Evolutionary conservation across 2,329 filamentous ascomycete genomes (phyloP), one percentile per base, ranked within the genome.

Genomic region (Neopestalotiopsis sp.): DNA sequence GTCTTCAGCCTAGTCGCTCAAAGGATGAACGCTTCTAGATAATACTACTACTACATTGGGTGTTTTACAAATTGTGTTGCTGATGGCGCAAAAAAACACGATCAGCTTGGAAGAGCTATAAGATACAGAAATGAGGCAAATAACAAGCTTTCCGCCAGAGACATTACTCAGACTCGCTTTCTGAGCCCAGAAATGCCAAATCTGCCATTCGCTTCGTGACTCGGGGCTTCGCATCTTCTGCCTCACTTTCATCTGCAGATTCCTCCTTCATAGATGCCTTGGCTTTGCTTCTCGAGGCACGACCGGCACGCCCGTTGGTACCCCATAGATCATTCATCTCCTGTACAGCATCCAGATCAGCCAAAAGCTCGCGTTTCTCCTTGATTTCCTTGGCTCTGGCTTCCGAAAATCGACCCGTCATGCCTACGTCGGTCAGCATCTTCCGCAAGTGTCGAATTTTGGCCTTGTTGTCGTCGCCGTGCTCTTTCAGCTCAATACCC

Each of bases 1-100:
- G 90, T 97, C 70, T 98, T 98, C 84, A 97, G 95, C 79, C 84
- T 99, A 70, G 91, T 96, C 70, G 96, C 95, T 34, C 96, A 99
- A 78, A 92, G 92, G 73, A 92, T 98, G 87, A 90, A 90, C 71
- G 87, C 86, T 32, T 76, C 72, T 6, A 80, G 71, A 73, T 81
- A 65, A 56, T 34, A 34, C 68, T 57, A 64, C 3, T 62, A 12
- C n/a, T 38, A 28, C 7, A n/a, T 30, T 24, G 20, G n/a, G 45
- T 53, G 20, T 53, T 7, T 17, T 53, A 53, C 45, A 53, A n/a
- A 20, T 17, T 20, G 24, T 5, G n/a, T n/a, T 1, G 17, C 17
- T 17, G n/a, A 53, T 7, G 45, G 45, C 24, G 24, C 17, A 9
- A 20, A 7, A 53, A n/a, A n/a, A n/a, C n/a, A 12, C n/a, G 17